Conservation (phyloP, 116 monocot species). For the Phalaenopsis hybrid region DNA sequence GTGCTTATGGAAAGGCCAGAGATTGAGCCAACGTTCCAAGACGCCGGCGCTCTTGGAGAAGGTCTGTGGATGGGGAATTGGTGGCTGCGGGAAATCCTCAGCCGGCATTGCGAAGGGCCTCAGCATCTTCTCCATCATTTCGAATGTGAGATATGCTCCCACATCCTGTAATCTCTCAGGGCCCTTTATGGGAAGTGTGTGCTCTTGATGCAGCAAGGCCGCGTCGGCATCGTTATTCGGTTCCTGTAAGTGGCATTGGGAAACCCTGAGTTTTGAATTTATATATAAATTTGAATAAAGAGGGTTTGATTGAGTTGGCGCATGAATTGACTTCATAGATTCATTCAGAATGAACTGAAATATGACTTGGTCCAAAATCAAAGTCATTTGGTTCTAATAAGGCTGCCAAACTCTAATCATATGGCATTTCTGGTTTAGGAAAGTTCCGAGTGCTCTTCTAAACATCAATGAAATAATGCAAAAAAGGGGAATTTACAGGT, state of each 20-base stretch:
- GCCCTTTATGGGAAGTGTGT: constrained; percentile 94
- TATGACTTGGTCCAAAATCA: too few species aligned
- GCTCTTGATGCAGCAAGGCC: constrained; percentile 71
- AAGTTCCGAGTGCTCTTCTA: neutral
- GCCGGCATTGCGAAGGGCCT: constrained; percentile 95
- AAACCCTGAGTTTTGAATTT: neutral
- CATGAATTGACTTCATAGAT: neutral
- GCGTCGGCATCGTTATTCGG: constrained; percentile 51
- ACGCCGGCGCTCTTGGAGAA: constrained; percentile 49
- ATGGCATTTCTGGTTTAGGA: neutral
- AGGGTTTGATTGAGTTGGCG: neutral
- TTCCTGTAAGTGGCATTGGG: neutral
- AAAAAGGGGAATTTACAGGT: neutral
- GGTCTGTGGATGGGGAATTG: constrained; percentile 37
- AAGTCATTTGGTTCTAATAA: neutral
- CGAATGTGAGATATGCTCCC: constrained; percentile 69
- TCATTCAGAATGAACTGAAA: too few species aligned
- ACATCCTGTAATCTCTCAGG: constrained; percentile 90
- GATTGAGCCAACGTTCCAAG: constrained; percentile 68
- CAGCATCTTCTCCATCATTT: constrained; percentile 85
- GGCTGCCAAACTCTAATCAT: neutral
- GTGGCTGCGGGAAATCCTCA: constrained; percentile 83
- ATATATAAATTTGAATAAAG: neutral
- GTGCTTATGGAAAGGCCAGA: constrained; percentile 85
- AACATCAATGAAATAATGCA: neutral